Evolutionary conservation across 495 filamentous ascomycete species (phyloP).

Genomic region (Trichoderma reesei): DNA sequence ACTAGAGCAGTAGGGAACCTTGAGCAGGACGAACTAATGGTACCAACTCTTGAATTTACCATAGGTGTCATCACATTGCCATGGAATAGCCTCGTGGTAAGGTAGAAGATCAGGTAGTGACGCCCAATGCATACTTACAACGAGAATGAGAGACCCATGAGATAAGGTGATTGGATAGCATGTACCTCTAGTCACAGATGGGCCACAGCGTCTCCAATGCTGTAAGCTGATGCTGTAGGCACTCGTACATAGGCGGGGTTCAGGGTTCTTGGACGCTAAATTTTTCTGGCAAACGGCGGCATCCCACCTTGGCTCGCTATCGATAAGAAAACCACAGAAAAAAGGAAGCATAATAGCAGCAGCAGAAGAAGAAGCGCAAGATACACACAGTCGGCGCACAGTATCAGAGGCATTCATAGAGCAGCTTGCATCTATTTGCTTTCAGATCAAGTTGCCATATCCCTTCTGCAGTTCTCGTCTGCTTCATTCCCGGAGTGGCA

Average conservation of each 20-base stretch:
- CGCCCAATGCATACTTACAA: no score
- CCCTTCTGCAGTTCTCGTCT: background rate
- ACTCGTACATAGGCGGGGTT: background rate
- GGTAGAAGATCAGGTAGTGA: no score
- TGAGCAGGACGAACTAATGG: no score
- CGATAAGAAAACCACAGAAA: conserved; percentile 8
- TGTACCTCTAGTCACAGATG: no score
- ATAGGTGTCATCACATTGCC: no score
- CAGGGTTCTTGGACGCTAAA: conserved; percentile 1
- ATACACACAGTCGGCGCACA: background rate
- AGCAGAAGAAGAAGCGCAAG: background rate
- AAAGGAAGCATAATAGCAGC: background rate
- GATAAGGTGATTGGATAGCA: no score
- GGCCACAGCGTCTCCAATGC: no score
- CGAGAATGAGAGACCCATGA: no score
- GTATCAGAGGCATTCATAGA: background rate
- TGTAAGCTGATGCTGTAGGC: background rate
- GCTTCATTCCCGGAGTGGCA: background rate
- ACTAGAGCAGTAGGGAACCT: no score
- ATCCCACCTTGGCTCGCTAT: background rate
- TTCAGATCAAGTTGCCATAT: background rate
- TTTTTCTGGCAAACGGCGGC: background rate
- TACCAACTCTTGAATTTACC: no score
- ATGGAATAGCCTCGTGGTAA: no score
- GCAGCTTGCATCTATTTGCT: background rate